Evolutionary conservation across 352 stramenopile species (phyloP), one percentile per base, ranked within the genome.

Genomic region (Globisporangium spinosum): DNA sequence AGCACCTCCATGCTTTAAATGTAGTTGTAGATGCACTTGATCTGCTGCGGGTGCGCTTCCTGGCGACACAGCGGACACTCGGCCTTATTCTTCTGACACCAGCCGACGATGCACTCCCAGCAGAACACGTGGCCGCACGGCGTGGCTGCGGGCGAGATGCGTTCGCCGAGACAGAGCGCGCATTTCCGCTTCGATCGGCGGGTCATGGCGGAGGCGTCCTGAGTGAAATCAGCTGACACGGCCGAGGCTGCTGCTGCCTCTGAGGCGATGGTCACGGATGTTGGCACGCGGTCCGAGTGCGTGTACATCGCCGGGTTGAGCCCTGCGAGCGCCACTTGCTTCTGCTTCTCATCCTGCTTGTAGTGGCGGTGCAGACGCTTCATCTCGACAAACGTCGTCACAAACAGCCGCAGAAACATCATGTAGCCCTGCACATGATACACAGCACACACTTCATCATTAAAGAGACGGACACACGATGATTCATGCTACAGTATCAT

Each of bases 41-140:
- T 95, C 74, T 95, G 87, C 70, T 97, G 91, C 64, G 91, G 89
- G 29, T 93, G 78, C 17, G 83, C 80, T 57, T 92, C 84, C 68
- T 97, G 89, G 17, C 91, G 83, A 62, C 91, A 97, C 8, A 97
- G 79, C 51, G 91, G 91, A 66, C 91, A 97, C 70, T 97, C 89
- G 43, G 89, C 80, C 63, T 96, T 95, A 77, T 95, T 94, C 68
- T 94, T 97, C 63, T 97, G 88, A 68, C 91, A 97, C 91, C 91
- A 97, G 13, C 89, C 87, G n/a, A 97, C 86, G 67, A 97, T 96
- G 63, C 91, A 97, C 27, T 96, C 88, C 91, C 91, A 97, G 72
- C 91, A 97, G 77, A 97, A 97, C 32, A 97, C 78, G 68, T 97
- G 91, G 29, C 91, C 91, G 55, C 91, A 97, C 0, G 89, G 91